Conservation (phyloP, 495 filamentous ascomycete genomes). For the Penicillium argentinense region DNA sequence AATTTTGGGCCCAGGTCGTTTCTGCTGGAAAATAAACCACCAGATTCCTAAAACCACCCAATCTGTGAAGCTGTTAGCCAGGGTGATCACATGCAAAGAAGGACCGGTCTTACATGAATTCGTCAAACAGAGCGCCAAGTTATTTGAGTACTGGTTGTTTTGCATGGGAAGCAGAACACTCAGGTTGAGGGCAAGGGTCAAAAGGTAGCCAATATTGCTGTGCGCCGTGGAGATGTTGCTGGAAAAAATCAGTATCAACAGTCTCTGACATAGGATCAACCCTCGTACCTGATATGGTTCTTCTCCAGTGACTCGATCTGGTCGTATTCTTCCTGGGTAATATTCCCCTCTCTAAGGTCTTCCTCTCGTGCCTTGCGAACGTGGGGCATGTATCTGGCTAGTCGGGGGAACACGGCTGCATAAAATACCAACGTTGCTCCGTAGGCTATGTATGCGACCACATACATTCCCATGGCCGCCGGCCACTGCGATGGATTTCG, state of each 20-base stretch:
- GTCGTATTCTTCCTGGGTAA: slow-evolving; percentile 43
- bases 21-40: slow-evolving; percentile 55
- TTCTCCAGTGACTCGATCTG: slow-evolving; percentile 47
- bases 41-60: slow-evolving; percentile 51
- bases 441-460: slow-evolving; percentile 48
- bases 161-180: slow-evolving; percentile 46
- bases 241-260: not conserved
- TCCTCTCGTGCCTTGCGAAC: slow-evolving; percentile 48
- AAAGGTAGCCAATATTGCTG: slow-evolving; percentile 50
- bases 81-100: no score
- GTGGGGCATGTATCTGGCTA: slow-evolving; percentile 48
- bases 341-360: slow-evolving; percentile 43
- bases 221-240: slow-evolving; percentile 52
- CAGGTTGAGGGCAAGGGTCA: slow-evolving; percentile 45
- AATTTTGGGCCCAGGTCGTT: slow-evolving; percentile 43
- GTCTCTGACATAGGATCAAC: not conserved
- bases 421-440: slow-evolving; percentile 51
- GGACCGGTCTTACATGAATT: slow-evolving; percentile 36
- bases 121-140: slow-evolving; percentile 46
- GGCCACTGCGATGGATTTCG: slow-evolving; percentile 47
- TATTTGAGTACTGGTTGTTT: slow-evolving; percentile 42
- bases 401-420: slow-evolving; percentile 47
- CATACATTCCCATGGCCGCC: slow-evolving; percentile 47
- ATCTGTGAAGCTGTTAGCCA: slow-evolving; percentile 18
- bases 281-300: slow-evolving; percentile 44